Evolutionary conservation across 106 monocot genomes (phyloP), one percentile per base, ranked within the genome.

Genomic region (Platanthera guangdongensis): DNA sequence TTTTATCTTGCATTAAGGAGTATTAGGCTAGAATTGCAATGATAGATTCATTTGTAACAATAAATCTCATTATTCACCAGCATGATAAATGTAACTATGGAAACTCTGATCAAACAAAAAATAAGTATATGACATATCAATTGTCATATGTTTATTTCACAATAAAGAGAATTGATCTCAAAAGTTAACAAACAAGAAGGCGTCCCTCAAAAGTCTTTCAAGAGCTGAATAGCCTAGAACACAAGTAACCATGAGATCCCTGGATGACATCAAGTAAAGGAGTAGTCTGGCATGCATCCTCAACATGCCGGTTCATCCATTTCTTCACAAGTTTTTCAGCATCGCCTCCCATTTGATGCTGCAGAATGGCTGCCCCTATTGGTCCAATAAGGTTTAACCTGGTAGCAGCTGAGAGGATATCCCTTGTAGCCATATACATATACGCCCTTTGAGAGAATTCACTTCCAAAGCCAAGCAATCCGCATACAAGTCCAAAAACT

Each of bases 201-300:
- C 51, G 21, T 51, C 10, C 21, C 9, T n/a, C 12, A 50, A 13
- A 47, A 46, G 1, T 30, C 67, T 6, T 21, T 90, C 62, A 90
- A n/a, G 96, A 93, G 78, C 91, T 91, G 86, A 96, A 96, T 63
- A 93, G 69, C 71, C 90, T 85, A 7, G 96, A 91, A 76, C 93
- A 93, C 52, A 93, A 77, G 81, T 91, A 96, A 0, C 74, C 80
- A 83, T 96, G 93, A 45, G 93, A 96, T 12, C 96, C 93, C 81
- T 93, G 96, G 51, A 96, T 78, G 0, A 83, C 78, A 76, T 96
- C 93, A 71, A 96, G 80, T 78, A 96, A 75, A 75, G 95, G 95
- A 80, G 78, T 48, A 60, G 90, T 87, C 76, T 93, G 96, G 71
- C 90, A 86, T 62, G 93, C 93, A 6, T 91, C 93, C 22, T 87